These are phyloP conservation scores for Nyssa sinensis DNA, from an alignment of 148 eudicot genomes.

Conservation along the genomic window DNA sequence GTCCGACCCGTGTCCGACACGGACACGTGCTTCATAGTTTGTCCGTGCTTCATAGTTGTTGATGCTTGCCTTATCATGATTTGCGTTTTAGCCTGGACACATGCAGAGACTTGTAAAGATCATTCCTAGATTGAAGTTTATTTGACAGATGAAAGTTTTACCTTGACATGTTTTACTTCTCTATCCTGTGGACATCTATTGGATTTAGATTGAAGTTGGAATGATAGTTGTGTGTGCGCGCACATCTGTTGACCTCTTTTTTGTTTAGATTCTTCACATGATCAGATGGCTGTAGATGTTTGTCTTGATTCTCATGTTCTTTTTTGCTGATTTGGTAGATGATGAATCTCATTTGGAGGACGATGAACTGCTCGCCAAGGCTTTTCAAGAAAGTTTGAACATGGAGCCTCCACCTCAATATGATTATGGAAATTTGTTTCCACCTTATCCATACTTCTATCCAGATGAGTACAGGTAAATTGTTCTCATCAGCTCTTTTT, in stretches of 20 bases:
- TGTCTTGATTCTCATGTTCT: background rate
- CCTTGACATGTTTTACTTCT: background rate
- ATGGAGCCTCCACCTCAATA: conserved; percentile 63
- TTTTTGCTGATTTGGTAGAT: conserved; percentile 29
- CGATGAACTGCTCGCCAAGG: conserved; percentile 89
- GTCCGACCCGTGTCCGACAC: no score
- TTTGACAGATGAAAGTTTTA: background rate
- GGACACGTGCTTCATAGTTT: no score
- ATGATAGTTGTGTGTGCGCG: background rate
- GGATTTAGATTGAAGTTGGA: background rate
- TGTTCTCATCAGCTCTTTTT: background rate
- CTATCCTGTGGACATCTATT: background rate
- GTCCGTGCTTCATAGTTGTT: no score
- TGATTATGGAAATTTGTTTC: conserved; percentile 54
- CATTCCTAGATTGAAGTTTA: background rate
- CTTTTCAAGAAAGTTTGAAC: conserved; percentile 82
- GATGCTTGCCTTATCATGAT: background rate
- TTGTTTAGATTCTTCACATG: background rate
- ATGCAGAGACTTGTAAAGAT: background rate
- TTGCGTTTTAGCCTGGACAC: background rate
- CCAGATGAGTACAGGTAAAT: conserved; percentile 70
- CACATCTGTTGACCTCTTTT: background rate
- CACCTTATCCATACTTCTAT: conserved; percentile 51
- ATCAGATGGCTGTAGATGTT: background rate
- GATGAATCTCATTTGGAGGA: conserved; percentile 57